Evolutionary conservation across 306 rosid species (phyloP).

Genomic region (Gynostemma pentaphyllum): DNA sequence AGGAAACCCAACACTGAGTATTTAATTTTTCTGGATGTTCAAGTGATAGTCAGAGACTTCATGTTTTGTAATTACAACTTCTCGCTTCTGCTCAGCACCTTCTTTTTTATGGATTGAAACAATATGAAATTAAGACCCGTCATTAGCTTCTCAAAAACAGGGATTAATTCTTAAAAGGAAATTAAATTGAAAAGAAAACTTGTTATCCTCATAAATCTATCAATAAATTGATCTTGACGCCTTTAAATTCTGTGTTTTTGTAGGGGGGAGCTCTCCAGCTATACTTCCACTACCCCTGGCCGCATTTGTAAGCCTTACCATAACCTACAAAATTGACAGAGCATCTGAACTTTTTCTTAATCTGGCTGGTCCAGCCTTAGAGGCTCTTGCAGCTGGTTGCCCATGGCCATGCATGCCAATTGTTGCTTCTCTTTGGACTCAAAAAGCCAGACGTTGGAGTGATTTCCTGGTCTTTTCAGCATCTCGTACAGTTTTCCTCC

Average conservation of each 20-base stretch:
- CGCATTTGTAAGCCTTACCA: conserved; percentile 90
- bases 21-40: not conserved
- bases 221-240: not conserved
- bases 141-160: not conserved
- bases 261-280: conserved; percentile 81
- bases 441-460: conserved; percentile 86
- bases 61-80: not conserved
- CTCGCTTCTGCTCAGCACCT: not conserved
- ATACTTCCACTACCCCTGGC: conserved; percentile 95
- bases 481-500: conserved; percentile 89
- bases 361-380: conserved; percentile 90
- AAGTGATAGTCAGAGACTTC: not conserved
- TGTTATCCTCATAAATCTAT: not conserved
- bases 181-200: not conserved
- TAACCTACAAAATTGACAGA: conserved; percentile 85
- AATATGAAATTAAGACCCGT: not conserved
- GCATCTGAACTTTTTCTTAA: conserved; percentile 71
- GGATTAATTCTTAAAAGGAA: not conserved
- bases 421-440: conserved; percentile 97
- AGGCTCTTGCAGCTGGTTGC: conserved; percentile 86
- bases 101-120: not conserved
- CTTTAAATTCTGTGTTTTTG: not conserved
- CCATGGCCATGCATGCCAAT: conserved; percentile 99
- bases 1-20: no score
- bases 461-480: conserved; percentile 88